Base-by-base conservation (phyloP, 768 basidiomycete species). In the Clavaria fumosa region DNA sequence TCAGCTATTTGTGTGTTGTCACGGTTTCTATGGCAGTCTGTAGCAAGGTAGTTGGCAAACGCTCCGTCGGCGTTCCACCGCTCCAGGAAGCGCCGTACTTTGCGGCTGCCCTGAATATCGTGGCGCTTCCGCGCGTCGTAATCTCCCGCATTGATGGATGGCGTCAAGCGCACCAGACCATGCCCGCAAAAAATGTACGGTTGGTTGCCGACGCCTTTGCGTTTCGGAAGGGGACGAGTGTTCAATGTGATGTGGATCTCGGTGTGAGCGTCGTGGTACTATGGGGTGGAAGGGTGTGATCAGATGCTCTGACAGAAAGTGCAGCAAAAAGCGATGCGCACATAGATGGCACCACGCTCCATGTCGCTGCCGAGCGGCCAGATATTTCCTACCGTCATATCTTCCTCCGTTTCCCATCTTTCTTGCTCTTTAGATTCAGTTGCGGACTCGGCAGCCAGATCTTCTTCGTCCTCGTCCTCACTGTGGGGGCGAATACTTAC, bases 381-480 rank as follows among this genome's bases (percentile, higher is more conserved):
- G 3, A 69, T 69, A 47, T 72, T 67, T 6, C 50, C 62, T 10
- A 82, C 50, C 0, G 68, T 67, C 34, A 69, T 65, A 43, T 79
- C 78, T 47, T 79, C 75, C 48, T 82, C 80, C 2, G 72, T 67
- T 35, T 72, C 68, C 79, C 78, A 82, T 28, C 60, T 64, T 6
- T 60, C 64, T 4, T 50, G 52, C 4, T 41, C 45, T n/a, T 43
- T 39, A 15, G 47, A 45, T 12, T 41, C 45, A 3, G n/a, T n/a
- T n/a, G n/a, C n/a, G n/a, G n/a, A n/a, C n/a, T n/a, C n/a, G n/a
- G n/a, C n/a, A n/a, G n/a, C n/a, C n/a, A n/a, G n/a, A n/a, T n/a
- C n/a, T n/a, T n/a, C n/a, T n/a, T n/a, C n/a, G n/a, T n/a, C n/a
- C n/a, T n/a, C n/a, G n/a, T n/a, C n/a, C n/a, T n/a, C n/a, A n/a